These are phyloP conservation scores for Ophiognomonia clavigignenti-juglandacearum DNA, from an alignment of 2,329 filamentous ascomycete species.

Conservation along the genomic window DNA sequence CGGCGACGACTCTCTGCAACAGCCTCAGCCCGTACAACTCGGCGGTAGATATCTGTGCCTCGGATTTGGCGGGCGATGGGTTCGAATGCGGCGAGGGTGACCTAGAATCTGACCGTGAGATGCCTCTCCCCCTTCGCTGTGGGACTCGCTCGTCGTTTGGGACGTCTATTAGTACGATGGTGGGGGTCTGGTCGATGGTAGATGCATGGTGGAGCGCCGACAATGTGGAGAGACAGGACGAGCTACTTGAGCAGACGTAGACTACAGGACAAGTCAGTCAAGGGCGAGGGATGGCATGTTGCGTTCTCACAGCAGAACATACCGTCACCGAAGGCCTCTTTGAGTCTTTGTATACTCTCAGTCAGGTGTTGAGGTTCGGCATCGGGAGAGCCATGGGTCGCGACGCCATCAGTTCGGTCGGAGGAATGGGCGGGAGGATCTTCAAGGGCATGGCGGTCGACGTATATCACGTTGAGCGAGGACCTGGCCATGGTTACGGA, in stretches of 20 bases:
- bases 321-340: constrained; percentile 54
- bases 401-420: constrained; percentile 17
- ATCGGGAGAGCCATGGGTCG: constrained; percentile 21
- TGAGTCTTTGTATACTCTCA: constrained; percentile 42
- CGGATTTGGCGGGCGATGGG: constrained; percentile 22
- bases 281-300: constrained; percentile 14
- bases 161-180: constrained; percentile 52
- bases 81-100: constrained; percentile 42
- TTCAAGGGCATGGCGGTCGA: constrained; percentile 48
- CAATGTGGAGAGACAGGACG: constrained; percentile 48
- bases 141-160: constrained; percentile 44
- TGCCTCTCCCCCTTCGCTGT: constrained; percentile 22
- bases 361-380: constrained; percentile 36
- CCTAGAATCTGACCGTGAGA: constrained; percentile 29
- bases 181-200: constrained; percentile 48
- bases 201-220: constrained; percentile 49
- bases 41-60: constrained; percentile 34
- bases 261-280: constrained; percentile 32
- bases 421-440: constrained; percentile 30
- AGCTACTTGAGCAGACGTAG: constrained; percentile 48
- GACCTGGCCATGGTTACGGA: constrained; percentile 51
- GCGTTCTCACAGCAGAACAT: constrained; percentile 19
- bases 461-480: constrained; percentile 55
- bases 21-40: constrained; percentile 52
- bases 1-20: constrained; percentile 52